Evolutionary conservation across 805 yeast genomes (phyloP), one percentile per base, ranked within the genome.

Genomic region (Torulaspora microellipsoides): DNA sequence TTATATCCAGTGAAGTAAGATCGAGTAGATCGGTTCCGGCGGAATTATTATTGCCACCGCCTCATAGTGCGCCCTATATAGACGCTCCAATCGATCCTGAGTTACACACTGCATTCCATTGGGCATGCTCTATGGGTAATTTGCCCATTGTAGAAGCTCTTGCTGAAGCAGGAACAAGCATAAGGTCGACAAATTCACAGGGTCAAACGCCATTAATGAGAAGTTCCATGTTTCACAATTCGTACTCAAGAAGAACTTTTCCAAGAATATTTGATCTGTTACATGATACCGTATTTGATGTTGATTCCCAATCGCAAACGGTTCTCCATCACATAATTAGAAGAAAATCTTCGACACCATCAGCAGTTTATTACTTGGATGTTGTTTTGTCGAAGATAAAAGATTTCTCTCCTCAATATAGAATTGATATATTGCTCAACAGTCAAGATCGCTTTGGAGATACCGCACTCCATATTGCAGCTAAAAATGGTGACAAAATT

Each of bases 101-200:
- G 59, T 95, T 96, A 1, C 95, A 93, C 59, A 85, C 96, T 0
- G 84, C 95, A 1, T 80, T 93, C 53, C 99, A 93, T 65, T 93
- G 98, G 97, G 95, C 98, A 0, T 88, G 97, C 47, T 85, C 98
- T 1, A 88, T 93, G 77, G 99, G 98, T 3, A 86, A 83, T 60
- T 66, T 83, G 28, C 76, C 75, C 36, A 80, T 90, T 66, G 81
- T 87, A 43, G 93, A 84, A 52, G 76, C 89, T 11, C 71, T 93
- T 33, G 66, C 87, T 27, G 72, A 80, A 25, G 78, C 83, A 31
- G 95, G 96, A 4, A 93, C 95, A 2, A 62, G 53, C 41, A 48
- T 50, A 77, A 81, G 65, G 75, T 78, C 43, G 3, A 65, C 76
- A 12, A 85, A 85, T 55, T 74, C 80, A 47, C 74, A 75, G 35